phyloP scores from a whole-genome alignment of 2,329 filamentous ascomycete species.

The Pseudohalonectria lignicola region DNA sequence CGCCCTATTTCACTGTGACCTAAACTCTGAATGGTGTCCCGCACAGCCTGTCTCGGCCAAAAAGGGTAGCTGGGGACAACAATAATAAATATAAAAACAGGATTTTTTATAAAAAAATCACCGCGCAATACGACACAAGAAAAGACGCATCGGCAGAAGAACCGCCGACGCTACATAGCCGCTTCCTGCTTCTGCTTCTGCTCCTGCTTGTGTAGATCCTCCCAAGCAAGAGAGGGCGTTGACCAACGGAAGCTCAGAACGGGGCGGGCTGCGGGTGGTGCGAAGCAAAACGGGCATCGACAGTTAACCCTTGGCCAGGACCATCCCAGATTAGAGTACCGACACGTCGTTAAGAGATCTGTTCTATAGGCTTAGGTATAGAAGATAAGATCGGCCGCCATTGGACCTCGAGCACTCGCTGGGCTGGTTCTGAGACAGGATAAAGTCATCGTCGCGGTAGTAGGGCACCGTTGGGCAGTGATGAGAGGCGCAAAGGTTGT shows the following conservation, averaged over 20 bases:
- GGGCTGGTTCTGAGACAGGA: not conserved
- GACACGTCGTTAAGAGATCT: not conserved
- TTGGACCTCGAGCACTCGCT: not conserved
- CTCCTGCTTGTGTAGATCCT: no score
- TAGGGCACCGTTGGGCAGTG: conserved; percentile 15
- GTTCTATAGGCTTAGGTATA: not conserved
- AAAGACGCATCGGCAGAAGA: no score
- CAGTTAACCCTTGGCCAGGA: not conserved
- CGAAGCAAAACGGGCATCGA: no score
- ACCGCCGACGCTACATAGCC: no score
- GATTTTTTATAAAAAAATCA: no score
- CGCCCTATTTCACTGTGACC: not conserved
- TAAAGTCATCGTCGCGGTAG: no score
- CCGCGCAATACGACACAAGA: no score
- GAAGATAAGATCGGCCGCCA: not conserved
- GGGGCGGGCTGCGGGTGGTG: no score
- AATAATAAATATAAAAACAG: no score
- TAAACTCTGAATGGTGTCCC: not conserved
- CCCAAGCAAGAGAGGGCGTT: not conserved
- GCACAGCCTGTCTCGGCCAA: not conserved
- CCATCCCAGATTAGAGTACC: not conserved
- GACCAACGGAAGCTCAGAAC: not conserved
- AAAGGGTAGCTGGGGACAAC: no score
- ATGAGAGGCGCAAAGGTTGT: conserved; percentile 3
- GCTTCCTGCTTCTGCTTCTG: no score